Conservation (phyloP, 768 basidiomycete genomes). For the Mycena venus region DNA sequence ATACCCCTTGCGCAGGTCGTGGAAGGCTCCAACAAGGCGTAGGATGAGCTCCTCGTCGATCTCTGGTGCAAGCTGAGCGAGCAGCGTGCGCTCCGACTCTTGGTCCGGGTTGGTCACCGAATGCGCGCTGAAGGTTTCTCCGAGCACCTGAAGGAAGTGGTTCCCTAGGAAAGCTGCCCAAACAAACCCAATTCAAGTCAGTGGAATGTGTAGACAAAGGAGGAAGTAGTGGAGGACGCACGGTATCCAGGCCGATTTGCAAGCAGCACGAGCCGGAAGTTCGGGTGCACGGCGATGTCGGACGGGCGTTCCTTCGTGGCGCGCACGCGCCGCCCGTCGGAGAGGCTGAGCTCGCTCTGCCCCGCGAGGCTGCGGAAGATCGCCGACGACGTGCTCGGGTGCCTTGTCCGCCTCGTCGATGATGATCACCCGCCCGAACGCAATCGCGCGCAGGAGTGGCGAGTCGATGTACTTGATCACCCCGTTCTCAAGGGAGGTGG, state of each 20-base stretch:
- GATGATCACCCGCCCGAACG: conserved; percentile 73
- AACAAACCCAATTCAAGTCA: conserved; percentile 8
- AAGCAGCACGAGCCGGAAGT: conserved; percentile 73
- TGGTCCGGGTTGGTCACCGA: conserved; percentile 78
- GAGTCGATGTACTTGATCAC: conserved; percentile 74
- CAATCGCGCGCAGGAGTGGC: conserved; percentile 74
- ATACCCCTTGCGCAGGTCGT: conserved; percentile 71
- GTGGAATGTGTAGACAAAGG: neutral
- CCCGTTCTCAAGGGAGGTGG: conserved; percentile 70
- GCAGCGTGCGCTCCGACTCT: conserved; percentile 71
- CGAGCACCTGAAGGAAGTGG: conserved; percentile 79
- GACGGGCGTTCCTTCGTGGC: conserved; percentile 58
- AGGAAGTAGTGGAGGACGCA: conserved; percentile 45
- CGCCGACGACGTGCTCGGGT: conserved; percentile 79
- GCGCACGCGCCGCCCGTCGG: conserved; percentile 73
- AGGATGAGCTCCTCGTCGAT: conserved; percentile 64
- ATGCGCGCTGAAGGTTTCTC: conserved; percentile 78
- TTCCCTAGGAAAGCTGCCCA: conserved; percentile 76
- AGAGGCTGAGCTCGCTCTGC: conserved; percentile 72
- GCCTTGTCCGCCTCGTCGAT: conserved; percentile 83
- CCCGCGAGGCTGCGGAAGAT: conserved; percentile 79
- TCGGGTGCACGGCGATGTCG: conserved; percentile 73
- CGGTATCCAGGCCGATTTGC: conserved; percentile 81
- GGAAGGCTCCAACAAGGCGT: conserved; percentile 74
- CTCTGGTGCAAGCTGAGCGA: conserved; percentile 74